Evolutionary conservation across 352 stramenopile genomes (phyloP), one percentile per base, ranked within the genome.

Genomic region (Phytophthora pseudosyringae): DNA sequence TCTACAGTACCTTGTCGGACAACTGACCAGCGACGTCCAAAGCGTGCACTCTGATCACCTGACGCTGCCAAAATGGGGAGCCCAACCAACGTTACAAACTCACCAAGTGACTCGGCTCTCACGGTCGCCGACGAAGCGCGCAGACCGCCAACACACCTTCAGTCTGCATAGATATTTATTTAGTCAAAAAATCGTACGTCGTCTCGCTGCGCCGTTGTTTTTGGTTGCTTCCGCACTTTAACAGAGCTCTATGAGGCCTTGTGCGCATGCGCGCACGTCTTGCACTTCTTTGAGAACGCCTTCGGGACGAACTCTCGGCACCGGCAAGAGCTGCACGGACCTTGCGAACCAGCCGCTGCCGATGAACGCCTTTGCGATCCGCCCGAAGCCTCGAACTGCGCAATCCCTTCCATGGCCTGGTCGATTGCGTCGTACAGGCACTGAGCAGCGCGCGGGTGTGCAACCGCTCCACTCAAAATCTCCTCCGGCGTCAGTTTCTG

Each of bases 391-490:
- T 94, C 82, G 29, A 82, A 93, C 50, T 83, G 72, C n/a, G 76
- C 85, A 12, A 92, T 75, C 3, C 73, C 79, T 15, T 78, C 80
- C 81, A 91, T 93, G 0, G 86, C 88, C 45, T 82, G 49, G 32
- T 80, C 69, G 39, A 96, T 87, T 18, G 86, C 85, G 56, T 93
- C 80, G 47, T 96, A 94, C 21, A 96, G 70, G 41, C 78, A 87
- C 60, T 91, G 78, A 4, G 85, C 83, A 6, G 86, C 83, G 5
- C 85, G 73, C 12, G 88, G 88, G 15, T 64, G 83, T 9, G 71
- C 64, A 15, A 94, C 71, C 1, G 62, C 46, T 11, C 89, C 89
- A 21, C 57, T 84, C 50, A 96, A 62, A 56, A 96, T 94, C 48
- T 89, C 80, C 32, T 89, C 76, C 0, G 88, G 83, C n/a, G 83